Evolutionary conservation across 2,329 filamentous ascomycete species (phyloP), one percentile per base, ranked within the genome.

Genomic region (Akanthomyces muscarius): DNA sequence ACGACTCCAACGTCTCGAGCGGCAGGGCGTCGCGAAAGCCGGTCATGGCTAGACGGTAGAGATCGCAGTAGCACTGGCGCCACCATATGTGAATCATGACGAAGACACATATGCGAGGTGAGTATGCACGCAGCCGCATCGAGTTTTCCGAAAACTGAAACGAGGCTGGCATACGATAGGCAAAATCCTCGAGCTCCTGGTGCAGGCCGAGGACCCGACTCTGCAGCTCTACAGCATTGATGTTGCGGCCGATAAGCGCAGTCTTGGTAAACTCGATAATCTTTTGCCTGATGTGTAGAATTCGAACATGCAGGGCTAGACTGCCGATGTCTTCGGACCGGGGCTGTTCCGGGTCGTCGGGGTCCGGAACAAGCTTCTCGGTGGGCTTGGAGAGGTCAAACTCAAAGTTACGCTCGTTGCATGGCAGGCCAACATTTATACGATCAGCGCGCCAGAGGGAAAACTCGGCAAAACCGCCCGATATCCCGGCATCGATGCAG

Each of bases 51-150:
- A 85, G 74, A 1, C 83, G 80, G 65, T 84, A 85, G 3, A 86
- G 73, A 67, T 86, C 83, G 66, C 82, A 82, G 66, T 85, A 79
- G 63, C 83, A 86, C 65, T 85, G 83, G 33, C 81, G 76, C 82
- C 82, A 85, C 81, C 80, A 83, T 10, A 86, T 76, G 65, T 86
- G 83, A 11, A 85, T 85, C 82, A 85, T 85, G 68, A 85, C 75
- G 64, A 83, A 86, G 48, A 83, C 81, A 64, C 82, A 84, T 5
- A 86, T 77, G 4, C 83, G 76, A 2, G 83, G 80, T 1, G 83
- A 86, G 67, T 85, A 86, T 3, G 82, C 81, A 6, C 83, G 79
- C 28, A 86, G 73, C 16, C 82, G 78, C 4, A 85, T 73, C 36
- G 84, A 85, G 65, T 77, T 81, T 65, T 85, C 83, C 13, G 82